Percentiles rank a stretch among this genome's conserved stretches.
Evolutionary conservation across 2,329 filamentous ascomycete species (phyloP).

Genomic region (Chrysosporium keratinophilum): DNA sequence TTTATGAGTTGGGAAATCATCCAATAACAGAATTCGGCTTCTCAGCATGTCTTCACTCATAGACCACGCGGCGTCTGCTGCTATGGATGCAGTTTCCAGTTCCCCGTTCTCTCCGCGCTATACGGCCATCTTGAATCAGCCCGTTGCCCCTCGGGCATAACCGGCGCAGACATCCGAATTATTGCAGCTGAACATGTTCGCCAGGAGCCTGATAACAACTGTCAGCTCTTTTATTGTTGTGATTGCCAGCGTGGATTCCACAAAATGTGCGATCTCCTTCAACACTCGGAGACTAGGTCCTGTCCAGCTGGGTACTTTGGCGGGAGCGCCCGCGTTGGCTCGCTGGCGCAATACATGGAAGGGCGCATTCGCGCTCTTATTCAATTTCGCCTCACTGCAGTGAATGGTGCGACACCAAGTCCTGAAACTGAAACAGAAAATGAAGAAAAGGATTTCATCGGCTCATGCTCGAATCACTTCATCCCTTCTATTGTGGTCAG

Average conservation of each 20-base stretch:
- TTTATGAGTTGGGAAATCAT: background rate
- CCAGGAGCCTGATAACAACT: background rate
- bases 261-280: constrained; percentile 19
- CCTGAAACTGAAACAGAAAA: background rate
- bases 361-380: background rate
- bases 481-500: constrained; percentile 4
- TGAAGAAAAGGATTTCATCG: background rate
- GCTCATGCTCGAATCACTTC: too few species aligned
- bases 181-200: constrained; percentile 10
- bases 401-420: background rate
- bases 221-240: constrained; percentile 15
- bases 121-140: constrained; percentile 21
- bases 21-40: background rate
- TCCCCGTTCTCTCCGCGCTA: constrained; percentile 15
- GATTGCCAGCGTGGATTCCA: constrained; percentile 15
- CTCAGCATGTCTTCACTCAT: constrained; percentile 16
- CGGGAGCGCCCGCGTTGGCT: constrained; percentile 11
- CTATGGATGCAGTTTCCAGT: constrained; percentile 17
- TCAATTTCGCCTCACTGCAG: background rate
- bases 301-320: constrained; percentile 17
- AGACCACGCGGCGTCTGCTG: constrained; percentile 16
- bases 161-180: constrained; percentile 10
- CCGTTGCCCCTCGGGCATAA: constrained; percentile 17
- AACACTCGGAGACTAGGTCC: constrained; percentile 18
- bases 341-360: constrained; percentile 16